phyloP scores from a whole-genome alignment of 2,329 filamentous ascomycete species.

The Penicillium sp. region DNA sequence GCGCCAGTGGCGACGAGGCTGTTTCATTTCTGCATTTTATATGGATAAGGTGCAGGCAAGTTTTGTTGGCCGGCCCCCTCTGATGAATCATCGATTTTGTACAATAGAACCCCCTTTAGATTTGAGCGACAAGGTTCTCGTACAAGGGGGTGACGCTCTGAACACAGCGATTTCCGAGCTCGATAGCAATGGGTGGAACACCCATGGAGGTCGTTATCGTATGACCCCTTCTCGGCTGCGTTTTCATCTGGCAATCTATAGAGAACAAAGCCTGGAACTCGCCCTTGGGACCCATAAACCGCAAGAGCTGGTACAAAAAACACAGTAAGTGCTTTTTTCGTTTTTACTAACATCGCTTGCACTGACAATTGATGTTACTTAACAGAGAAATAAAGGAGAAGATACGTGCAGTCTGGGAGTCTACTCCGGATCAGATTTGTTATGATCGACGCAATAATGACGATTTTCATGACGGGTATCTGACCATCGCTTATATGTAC shows the following conservation, averaged over 20 bases:
- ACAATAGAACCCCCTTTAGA: constrained; percentile 43
- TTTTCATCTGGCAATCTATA: constrained; percentile 30
- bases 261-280: constrained; percentile 38
- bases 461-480: constrained; percentile 19
- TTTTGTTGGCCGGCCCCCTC: constrained; percentile 56
- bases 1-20: constrained; percentile 43
- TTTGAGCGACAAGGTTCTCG: constrained; percentile 33
- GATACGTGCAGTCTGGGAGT: constrained; percentile 29
- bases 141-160: constrained; percentile 30
- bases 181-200: constrained; percentile 35
- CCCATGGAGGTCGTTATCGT: constrained; percentile 18
- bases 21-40: constrained; percentile 50
- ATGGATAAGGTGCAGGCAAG: constrained; percentile 55
- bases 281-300: constrained; percentile 32
- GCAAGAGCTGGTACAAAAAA: constrained; percentile 29
- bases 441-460: constrained; percentile 26
- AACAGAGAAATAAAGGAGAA: constrained; percentile 32
- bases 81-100: constrained; percentile 51
- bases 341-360: neutral
- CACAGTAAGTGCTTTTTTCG: constrained; percentile 24
- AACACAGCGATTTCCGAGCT: constrained; percentile 30
- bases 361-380: neutral
- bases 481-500: constrained; percentile 34
- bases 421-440: constrained; percentile 30
- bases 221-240: constrained; percentile 31